These are phyloP conservation scores for Ophidiomyces ophidiicola DNA, from an alignment of 2,329 filamentous ascomycete genomes.

Conservation along the genomic window DNA sequence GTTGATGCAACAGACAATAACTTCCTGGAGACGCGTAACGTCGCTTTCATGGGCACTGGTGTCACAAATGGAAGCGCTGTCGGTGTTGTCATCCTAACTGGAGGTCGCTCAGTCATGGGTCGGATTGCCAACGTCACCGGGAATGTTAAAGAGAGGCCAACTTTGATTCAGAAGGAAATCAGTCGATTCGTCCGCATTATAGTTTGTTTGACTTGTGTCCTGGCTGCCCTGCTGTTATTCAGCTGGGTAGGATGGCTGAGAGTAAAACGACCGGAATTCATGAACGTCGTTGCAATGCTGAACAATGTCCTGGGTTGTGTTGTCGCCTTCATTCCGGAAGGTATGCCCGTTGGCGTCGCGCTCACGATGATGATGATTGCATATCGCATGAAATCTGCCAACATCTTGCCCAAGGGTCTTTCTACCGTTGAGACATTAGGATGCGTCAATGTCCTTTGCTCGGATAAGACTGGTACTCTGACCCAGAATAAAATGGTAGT, in stretches of 20 bases:
- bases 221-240: conserved; percentile 43
- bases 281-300: conserved; percentile 58
- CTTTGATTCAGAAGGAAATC: conserved; percentile 60
- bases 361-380: conserved; percentile 64
- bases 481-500: conserved; percentile 60
- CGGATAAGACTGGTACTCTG: conserved; percentile 33
- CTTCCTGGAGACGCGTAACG: conserved; percentile 65
- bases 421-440: conserved; percentile 69
- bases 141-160: conserved; percentile 55
- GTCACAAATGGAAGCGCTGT: conserved; percentile 58
- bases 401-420: conserved; percentile 66
- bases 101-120: conserved; percentile 62
- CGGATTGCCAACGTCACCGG: conserved; percentile 63
- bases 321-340: conserved; percentile 68
- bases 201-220: conserved; percentile 52
- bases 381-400: conserved; percentile 62
- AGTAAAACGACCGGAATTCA: conserved; percentile 54
- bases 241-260: conserved; percentile 56
- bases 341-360: conserved; percentile 57
- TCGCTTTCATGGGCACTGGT: conserved; percentile 65
- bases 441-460: conserved; percentile 50
- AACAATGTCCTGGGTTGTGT: conserved; percentile 61
- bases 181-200: conserved; percentile 61
- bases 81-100: conserved; percentile 60
- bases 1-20: conserved; percentile 57